These are phyloP conservation scores for Nitzschia palea DNA, from an alignment of 108 stramenopile species.

Conservation along the genomic window DNA sequence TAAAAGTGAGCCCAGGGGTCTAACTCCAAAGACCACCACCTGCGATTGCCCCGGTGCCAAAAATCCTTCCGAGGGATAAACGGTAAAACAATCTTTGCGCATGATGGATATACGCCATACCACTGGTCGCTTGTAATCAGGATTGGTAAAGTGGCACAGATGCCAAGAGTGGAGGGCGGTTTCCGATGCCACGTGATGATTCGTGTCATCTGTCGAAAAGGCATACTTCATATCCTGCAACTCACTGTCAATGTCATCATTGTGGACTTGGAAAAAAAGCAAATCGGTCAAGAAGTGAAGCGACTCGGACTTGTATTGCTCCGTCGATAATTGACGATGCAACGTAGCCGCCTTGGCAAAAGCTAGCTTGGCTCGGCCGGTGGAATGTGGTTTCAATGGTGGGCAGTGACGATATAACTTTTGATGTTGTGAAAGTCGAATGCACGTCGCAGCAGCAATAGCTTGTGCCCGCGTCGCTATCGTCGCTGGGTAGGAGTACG, in stretches of 20 bases:
- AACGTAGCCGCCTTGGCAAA: slow-evolving; percentile 59
- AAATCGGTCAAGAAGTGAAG: slow-evolving; percentile 56
- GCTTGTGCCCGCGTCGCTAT: slow-evolving; percentile 28
- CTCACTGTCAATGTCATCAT: slow-evolving; percentile 8
- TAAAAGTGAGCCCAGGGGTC: slow-evolving; percentile 42
- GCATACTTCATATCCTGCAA: slow-evolving; percentile 29
- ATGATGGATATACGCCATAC: slow-evolving; percentile 54
- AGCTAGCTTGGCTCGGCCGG: slow-evolving; percentile 30
- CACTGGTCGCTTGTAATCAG: slow-evolving; percentile 53
- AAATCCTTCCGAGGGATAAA: slow-evolving; percentile 67
- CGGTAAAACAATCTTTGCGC: slow-evolving; percentile 64
- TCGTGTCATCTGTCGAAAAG: not conserved
- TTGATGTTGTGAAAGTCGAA: slow-evolving; percentile 20
- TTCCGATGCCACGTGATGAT: slow-evolving; percentile 20
- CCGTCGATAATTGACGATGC: slow-evolving; percentile 41
- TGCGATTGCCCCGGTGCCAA: slow-evolving; percentile 58
- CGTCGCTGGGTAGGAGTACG: not conserved
- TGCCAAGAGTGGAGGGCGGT: slow-evolving; percentile 70
- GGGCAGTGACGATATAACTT: not conserved
- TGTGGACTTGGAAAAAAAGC: slow-evolving; percentile 67
- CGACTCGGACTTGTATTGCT: slow-evolving; percentile 47
- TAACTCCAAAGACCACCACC: slow-evolving; percentile 53
- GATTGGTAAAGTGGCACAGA: slow-evolving; percentile 59
- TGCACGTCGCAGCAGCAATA: slow-evolving; percentile 31
- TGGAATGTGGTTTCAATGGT: slow-evolving; percentile 5